Evolutionary conservation across 2,329 filamentous ascomycete species (phyloP), one percentile per base, ranked within the genome.

Genomic region (Diaporthe sp.): DNA sequence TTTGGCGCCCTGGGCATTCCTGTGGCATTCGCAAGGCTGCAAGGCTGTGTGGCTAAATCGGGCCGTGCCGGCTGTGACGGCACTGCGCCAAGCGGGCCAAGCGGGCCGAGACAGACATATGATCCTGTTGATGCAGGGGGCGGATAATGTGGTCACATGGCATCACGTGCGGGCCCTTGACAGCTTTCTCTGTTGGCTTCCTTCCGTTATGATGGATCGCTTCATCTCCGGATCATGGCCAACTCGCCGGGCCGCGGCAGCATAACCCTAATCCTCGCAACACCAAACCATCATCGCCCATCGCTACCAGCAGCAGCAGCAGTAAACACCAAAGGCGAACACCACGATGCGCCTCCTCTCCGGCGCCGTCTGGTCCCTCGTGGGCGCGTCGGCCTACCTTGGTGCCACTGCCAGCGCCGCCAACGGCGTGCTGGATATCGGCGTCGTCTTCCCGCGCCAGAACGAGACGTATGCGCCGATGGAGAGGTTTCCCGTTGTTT

Each of bases 361-460:
- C 13, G 13, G 53, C 28, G n/a, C 53, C 53, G 28, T 57, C 53
- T 57, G 53, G 53, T 34, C 28, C 28, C 53, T 57, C 28, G 28
- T 34, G 28, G 53, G 53, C 15, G 17, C 53, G 15, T 19, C 31
- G 25, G 53, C 53, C 15, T 57, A 3, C 53, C 28, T 57, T 19
- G 53, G 25, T 4, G 13, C 28, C 28, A 15, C 31, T 31, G 53
- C 13, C 13, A 57, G 31, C 13, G 15, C 53, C 17, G 53, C 28
- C n/a, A 8, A 4, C 49, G 53, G 53, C 13, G 25, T 57, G 25
- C 53, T 57, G 13, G 53, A 57, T 34, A 34, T 57, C 9, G 53
- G 53, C 53, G 53, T 57, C 10, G 53, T 57, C 17, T 57, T 57
- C 25, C 53, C 53, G 53, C 53, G 53, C 53, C 53, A 57, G 12